A percentile compares a stretch with the other conserved stretches of the same genome.
Evolutionary conservation across 2,329 filamentous ascomycete species (phyloP).

Genomic region (Botrytis galanthina): DNA sequence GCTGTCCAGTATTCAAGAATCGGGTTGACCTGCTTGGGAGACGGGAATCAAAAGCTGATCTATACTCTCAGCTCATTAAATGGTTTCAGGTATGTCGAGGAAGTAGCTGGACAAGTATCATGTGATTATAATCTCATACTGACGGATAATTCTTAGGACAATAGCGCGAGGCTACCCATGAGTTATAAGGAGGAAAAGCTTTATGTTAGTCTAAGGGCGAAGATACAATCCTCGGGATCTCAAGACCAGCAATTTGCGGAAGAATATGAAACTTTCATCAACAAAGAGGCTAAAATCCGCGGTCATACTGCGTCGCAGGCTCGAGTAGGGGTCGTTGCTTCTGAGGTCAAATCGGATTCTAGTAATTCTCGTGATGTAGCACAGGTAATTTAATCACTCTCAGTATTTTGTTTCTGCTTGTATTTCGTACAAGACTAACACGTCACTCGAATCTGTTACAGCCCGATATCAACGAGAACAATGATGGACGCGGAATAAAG

Average conservation of each 20-base stretch:
- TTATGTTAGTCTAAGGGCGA: neutral
- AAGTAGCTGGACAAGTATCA: rapidly evolving
- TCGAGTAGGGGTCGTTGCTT: too few relatives aligned
- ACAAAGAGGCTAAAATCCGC: too few relatives aligned
- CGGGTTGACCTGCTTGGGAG: neutral
- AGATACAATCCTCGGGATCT: rapidly evolving
- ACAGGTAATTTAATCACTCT: neutral
- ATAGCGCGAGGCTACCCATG: neutral
- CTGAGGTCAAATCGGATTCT: neutral
- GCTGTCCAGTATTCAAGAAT: neutral
- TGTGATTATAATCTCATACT: neutral
- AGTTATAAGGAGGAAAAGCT: neutral
- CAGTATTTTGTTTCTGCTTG: rapidly evolving
- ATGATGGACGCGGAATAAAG: neutral
- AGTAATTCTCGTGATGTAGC: neutral
- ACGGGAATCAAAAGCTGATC: neutral
- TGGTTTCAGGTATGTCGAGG: neutral
- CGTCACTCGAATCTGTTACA: neutral
- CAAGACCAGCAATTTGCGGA: neutral
- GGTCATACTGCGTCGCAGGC: neutral
- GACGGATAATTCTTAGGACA: neutral
- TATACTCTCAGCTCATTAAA: neutral
- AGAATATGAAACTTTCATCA: neutral
- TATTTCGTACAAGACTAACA: neutral
- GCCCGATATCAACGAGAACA: neutral